These are phyloP conservation scores for Sclerotinia nivalis DNA, from an alignment of 2,329 filamentous ascomycete genomes.

Conservation along the genomic window DNA sequence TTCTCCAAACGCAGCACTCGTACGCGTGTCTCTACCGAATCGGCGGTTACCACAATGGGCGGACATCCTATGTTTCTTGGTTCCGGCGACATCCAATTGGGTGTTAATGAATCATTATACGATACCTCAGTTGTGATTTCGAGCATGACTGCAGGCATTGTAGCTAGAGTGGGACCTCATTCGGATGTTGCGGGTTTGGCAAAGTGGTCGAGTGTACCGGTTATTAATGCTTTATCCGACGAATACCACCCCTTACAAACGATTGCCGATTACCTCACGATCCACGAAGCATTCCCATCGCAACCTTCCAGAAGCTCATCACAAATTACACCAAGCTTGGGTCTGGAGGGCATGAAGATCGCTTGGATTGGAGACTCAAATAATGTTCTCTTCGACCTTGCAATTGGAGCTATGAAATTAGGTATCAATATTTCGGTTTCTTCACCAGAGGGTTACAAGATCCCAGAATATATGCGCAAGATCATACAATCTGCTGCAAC, in stretches of 20 bases:
- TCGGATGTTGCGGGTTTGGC: slow-evolving; percentile 72
- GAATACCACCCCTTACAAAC: slow-evolving; percentile 93
- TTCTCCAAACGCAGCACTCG: slow-evolving; percentile 96
- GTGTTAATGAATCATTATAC: slow-evolving; percentile 92
- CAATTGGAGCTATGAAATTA: slow-evolving; percentile 82
- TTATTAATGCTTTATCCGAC: slow-evolving; percentile 86
- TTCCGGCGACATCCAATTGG: slow-evolving; percentile 93
- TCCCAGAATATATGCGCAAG: slow-evolving; percentile 71
- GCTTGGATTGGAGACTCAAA: slow-evolving; percentile 97
- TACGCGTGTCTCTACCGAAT: slow-evolving; percentile 91
- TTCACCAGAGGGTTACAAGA: slow-evolving; percentile 80
- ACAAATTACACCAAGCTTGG: slow-evolving; percentile 48
- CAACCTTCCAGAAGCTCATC: slow-evolving; percentile 36
- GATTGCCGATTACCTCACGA: slow-evolving; percentile 90
- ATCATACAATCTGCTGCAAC: slow-evolving; percentile 67
- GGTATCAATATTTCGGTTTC: slow-evolving; percentile 86
- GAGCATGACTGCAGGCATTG: slow-evolving; percentile 85
- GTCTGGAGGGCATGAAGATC: slow-evolving; percentile 81
- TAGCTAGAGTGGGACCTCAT: slow-evolving; percentile 76
- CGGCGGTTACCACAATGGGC: slow-evolving; percentile 82
- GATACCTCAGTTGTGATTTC: slow-evolving; percentile 92
- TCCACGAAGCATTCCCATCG: slow-evolving; percentile 72
- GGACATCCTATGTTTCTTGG: slow-evolving; percentile 96
- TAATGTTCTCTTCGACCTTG: slow-evolving; percentile 93
- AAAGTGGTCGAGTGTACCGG: slow-evolving; percentile 72